phyloP scores from a whole-genome alignment of 306 rosid species.

The Mimosa bimucronata region DNA sequence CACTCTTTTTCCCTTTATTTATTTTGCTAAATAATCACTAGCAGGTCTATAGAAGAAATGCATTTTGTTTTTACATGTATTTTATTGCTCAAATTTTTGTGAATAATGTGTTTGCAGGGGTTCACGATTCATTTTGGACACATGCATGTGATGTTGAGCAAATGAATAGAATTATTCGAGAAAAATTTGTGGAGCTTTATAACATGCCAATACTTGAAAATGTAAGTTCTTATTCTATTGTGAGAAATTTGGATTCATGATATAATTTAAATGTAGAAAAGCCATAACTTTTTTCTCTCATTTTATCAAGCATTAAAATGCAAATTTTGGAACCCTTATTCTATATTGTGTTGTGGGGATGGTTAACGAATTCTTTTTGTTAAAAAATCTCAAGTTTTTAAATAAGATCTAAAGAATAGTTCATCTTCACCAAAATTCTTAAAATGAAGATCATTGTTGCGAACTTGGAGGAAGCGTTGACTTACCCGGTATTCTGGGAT shows the following conservation, averaged over 20 bases:
- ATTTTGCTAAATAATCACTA: neutral
- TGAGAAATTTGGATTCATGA: slow-evolving; percentile 1
- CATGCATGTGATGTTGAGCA: slow-evolving; percentile 80
- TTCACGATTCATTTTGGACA: slow-evolving; percentile 92
- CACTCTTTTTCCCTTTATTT: slow-evolving; percentile 11
- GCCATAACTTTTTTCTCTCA: neutral
- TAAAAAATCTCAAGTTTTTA: neutral
- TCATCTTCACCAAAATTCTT: neutral
- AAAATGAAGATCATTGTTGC: neutral
- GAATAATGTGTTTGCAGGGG: slow-evolving; percentile 61
- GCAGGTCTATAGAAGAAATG: neutral
- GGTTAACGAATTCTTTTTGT: neutral
- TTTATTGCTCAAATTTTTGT: slow-evolving; percentile 20
- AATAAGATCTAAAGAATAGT: slow-evolving; percentile 4
- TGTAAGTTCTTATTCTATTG: slow-evolving; percentile 33
- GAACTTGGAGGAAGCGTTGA: slow-evolving; percentile 16
- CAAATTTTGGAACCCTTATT: neutral
- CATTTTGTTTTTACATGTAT: neutral
- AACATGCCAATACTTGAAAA: slow-evolving; percentile 59
- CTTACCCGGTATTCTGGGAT: neutral
- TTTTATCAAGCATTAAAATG: neutral
- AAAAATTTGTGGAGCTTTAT: slow-evolving; percentile 83
- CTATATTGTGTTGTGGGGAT: neutral
- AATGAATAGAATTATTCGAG: slow-evolving; percentile 75
- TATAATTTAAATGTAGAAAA: slow-evolving; percentile 17